Conservation (phyloP, 169 alveolate genomes). For the Eimeria praecox region DNA sequence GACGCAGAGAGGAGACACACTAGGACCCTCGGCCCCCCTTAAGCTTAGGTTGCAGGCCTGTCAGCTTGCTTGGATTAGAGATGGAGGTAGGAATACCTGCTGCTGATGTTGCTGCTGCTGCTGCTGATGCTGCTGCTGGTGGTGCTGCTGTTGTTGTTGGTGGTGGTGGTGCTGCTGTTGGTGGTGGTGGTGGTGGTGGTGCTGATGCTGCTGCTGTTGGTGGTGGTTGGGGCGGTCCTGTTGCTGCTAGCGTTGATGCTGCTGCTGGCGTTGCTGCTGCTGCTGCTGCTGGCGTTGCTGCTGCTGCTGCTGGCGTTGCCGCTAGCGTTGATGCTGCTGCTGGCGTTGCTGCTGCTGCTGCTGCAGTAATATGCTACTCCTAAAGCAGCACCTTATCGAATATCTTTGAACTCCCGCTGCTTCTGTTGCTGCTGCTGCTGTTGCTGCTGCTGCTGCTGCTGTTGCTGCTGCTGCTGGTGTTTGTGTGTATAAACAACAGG, state of each 20-base stretch:
- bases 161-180: background rate
- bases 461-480: constrained; percentile 5
- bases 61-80: constrained; percentile 1
- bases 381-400: too few relatives aligned
- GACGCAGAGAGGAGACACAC: background rate
- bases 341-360: constrained; percentile 11
- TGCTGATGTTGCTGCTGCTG: constrained; percentile 23
- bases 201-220: background rate
- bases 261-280: constrained; percentile 23
- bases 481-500: too few relatives aligned
- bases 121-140: constrained; percentile 14
- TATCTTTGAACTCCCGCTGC: too few relatives aligned
- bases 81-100: background rate
- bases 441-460: background rate
- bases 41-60: background rate
- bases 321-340: background rate
- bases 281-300: background rate
- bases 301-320: background rate
- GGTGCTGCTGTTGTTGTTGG: background rate
- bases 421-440: constrained; percentile 23
- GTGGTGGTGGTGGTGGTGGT: background rate
- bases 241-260: background rate
- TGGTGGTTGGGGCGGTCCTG: background rate
- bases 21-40: background rate
- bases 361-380: too few relatives aligned